Evolutionary conservation across 169 alveolate genomes (phyloP).

Genomic region (Babesia ovata): DNA sequence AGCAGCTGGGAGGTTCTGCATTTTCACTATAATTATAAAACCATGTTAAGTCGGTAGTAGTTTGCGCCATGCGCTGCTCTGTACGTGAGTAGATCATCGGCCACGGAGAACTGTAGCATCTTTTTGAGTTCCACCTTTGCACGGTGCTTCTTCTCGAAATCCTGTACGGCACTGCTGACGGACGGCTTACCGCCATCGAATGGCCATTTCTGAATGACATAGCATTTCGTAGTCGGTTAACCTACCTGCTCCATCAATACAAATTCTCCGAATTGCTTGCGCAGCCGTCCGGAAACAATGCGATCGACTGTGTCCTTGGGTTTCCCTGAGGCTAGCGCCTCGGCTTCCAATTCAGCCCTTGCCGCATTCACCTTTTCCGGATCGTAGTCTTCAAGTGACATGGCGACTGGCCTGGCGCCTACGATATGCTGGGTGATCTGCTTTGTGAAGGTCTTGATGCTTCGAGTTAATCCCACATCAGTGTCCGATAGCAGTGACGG

Average conservation of each 20-base stretch:
- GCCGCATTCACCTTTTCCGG: constrained; percentile 15
- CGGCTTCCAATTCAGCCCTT: constrained; percentile 17
- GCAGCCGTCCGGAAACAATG: constrained; percentile 40
- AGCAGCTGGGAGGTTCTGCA: constrained; percentile 34
- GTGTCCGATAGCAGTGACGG: not conserved
- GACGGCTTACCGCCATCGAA: constrained; percentile 53
- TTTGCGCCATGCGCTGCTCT: constrained; percentile 20
- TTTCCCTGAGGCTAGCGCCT: constrained; percentile 27
- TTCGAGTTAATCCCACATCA: constrained; percentile 6
- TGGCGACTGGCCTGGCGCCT: constrained; percentile 50
- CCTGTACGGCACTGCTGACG: constrained; percentile 22
- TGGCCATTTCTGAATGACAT: constrained; percentile 34
- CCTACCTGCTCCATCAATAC: constrained; percentile 63
- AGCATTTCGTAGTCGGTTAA: not conserved
- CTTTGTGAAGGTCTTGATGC: constrained; percentile 17
- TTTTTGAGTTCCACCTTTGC: constrained; percentile 4
- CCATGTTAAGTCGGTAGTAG: constrained; percentile 24
- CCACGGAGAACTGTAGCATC: constrained; percentile 35
- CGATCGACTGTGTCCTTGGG: constrained; percentile 46
- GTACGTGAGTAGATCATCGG: constrained; percentile 52
- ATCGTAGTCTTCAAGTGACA: constrained; percentile 43
- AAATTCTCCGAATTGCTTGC: constrained; percentile 54
- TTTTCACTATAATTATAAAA: constrained; percentile 29
- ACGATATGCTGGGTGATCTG: constrained; percentile 45
- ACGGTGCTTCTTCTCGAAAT: constrained; percentile 7